These are phyloP conservation scores for Dendrobium chrysotoxum DNA, from an alignment of 106 monocot species.

Conservation along the genomic window DNA sequence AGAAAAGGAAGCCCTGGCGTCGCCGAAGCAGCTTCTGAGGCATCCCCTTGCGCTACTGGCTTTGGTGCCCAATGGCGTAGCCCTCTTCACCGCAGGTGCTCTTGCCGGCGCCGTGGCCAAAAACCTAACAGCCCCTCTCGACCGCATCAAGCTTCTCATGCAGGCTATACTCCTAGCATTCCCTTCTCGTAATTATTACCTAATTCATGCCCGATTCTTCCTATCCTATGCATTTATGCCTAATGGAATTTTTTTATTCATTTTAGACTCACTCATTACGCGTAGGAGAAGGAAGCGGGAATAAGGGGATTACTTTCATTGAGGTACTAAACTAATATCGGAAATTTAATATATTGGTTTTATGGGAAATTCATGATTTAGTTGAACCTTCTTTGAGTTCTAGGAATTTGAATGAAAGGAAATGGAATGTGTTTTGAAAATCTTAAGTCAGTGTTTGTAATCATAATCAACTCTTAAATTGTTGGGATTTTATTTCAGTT, in stretches of 20 bases:
- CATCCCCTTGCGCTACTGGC: conserved; percentile 81
- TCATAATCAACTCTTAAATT: not conserved
- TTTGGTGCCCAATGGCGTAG: conserved; percentile 48
- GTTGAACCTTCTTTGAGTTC: not conserved
- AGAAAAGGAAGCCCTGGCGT: conserved; percentile 9
- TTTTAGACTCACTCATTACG: conserved; percentile 74
- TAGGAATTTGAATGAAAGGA: not conserved
- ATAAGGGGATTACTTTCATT: conserved; percentile 64
- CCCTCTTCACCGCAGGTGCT: conserved; percentile 82
- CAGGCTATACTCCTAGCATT: conserved; percentile 26
- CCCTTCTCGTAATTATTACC: not conserved
- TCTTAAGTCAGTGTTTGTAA: not conserved
- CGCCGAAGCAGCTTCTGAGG: conserved; percentile 36
- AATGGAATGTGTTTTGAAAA: not conserved
- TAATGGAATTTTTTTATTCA: not conserved
- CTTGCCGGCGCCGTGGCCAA: conserved; percentile 73
- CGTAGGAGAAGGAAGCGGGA: conserved; percentile 19
- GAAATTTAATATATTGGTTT: not conserved
- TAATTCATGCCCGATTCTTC: not conserved
- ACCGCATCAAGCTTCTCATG: conserved; percentile 95
- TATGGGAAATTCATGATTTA: not conserved
- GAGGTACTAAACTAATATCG: conserved; percentile 38
- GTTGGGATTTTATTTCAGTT: not conserved
- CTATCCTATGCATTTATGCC: not conserved
- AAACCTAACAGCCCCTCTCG: conserved; percentile 87